phyloP scores from a whole-genome alignment of 225 moss, liverwort and hornwort species.

The Pseudoscleropodium purum region DNA sequence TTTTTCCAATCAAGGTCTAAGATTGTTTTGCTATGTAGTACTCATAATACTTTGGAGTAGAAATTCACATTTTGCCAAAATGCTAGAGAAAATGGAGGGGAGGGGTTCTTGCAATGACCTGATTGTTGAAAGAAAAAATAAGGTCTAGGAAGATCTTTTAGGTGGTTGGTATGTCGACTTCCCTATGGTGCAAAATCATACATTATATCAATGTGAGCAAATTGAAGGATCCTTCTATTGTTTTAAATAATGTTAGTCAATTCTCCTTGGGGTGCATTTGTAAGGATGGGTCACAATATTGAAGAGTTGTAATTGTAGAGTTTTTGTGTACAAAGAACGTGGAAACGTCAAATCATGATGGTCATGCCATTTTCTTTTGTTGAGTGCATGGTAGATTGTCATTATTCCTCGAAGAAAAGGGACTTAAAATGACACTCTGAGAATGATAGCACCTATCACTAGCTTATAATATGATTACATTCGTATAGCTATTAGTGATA shows the following conservation, averaged over 20 bases:
- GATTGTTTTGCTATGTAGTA: no score
- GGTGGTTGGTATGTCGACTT: neutral
- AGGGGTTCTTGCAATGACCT: no score
- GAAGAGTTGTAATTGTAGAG: neutral
- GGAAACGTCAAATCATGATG: neutral
- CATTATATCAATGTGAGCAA: neutral
- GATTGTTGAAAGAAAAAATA: neutral
- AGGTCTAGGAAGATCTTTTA: neutral
- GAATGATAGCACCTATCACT: neutral
- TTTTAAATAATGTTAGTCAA: neutral
- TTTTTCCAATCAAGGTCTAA: no score
- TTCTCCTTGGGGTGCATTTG: fast-evolving
- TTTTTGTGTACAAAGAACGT: neutral
- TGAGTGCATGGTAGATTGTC: neutral
- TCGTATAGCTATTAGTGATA: neutral
- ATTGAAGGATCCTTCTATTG: neutral
- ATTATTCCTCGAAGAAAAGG: neutral
- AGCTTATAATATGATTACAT: neutral
- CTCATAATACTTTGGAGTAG: no score
- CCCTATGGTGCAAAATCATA: neutral
- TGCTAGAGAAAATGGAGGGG: no score
- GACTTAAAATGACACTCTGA: neutral
- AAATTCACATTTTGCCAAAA: no score
- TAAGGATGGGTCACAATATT: neutral
- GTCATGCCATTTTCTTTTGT: neutral